These are phyloP conservation scores for Mycena galopus DNA, from an alignment of 768 basidiomycete species.

Conservation along the genomic window DNA sequence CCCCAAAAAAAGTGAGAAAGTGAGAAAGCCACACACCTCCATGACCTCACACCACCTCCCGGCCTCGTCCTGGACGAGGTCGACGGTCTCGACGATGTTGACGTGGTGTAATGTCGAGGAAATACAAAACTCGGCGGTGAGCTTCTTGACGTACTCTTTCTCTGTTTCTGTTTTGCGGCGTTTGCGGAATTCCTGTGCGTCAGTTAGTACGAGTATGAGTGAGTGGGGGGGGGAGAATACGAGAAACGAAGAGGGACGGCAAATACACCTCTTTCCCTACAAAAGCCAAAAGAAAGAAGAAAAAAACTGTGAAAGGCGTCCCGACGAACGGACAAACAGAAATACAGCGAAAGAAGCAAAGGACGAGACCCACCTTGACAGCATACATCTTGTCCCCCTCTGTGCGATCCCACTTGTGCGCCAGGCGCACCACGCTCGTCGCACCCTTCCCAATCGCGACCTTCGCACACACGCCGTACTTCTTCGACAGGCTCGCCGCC, in stretches of 20 bases:
- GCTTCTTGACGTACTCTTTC: slow-evolving; percentile 99
- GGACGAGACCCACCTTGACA: slow-evolving; percentile 80
- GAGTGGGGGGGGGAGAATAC: neutral
- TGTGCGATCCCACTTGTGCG: slow-evolving; percentile 97
- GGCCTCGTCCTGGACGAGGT: slow-evolving; percentile 97
- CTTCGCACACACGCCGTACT: slow-evolving; percentile 98
- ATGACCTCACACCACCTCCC: slow-evolving; percentile 99
- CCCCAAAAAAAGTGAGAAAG: neutral
- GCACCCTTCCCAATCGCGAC: slow-evolving; percentile 95
- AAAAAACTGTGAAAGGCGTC: no score
- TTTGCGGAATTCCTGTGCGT: slow-evolving; percentile 92
- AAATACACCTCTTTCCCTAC: no score
- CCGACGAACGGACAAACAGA: no score
- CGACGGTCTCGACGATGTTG: slow-evolving; percentile 98
- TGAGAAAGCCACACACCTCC: slow-evolving; percentile 60
- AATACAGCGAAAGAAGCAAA: neutral
- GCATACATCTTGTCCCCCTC: slow-evolving; percentile 96
- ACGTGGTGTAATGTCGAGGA: slow-evolving; percentile 94
- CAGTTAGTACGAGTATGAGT: neutral
- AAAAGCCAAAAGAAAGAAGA: no score
- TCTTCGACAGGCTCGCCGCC: slow-evolving; percentile 67
- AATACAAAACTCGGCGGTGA: slow-evolving; percentile 99
- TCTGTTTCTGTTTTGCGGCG: slow-evolving; percentile 98
- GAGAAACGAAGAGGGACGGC: slow-evolving; percentile 17
- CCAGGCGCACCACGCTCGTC: slow-evolving; percentile 95